Evolutionary conservation across 2,329 filamentous ascomycete genomes (phyloP).

Genomic region (Diaporthe sp.): DNA sequence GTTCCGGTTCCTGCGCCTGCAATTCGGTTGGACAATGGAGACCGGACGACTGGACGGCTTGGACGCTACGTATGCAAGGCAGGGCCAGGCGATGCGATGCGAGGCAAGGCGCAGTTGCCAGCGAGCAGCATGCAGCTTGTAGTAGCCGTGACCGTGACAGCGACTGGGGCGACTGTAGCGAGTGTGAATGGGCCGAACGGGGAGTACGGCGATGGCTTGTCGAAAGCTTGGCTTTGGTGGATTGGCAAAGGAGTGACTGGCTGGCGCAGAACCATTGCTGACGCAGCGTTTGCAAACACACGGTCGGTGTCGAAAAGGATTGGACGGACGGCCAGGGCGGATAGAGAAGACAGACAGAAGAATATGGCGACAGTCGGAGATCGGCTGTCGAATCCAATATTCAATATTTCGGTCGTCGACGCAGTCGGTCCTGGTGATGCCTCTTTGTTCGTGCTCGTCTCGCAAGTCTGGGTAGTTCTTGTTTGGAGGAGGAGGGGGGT

Average conservation of each 20-base stretch:
- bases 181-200: constrained; percentile 2
- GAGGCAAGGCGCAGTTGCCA: constrained; percentile 30
- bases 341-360: not conserved
- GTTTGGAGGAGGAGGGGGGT: constrained; percentile 19
- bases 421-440: constrained; percentile 5
- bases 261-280: constrained; percentile 40
- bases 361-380: constrained; percentile 2
- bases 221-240: constrained; percentile 37
- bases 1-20: constrained; percentile 16
- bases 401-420: constrained; percentile 21
- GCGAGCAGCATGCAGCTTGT: constrained; percentile 30
- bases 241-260: constrained; percentile 37
- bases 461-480: constrained; percentile 30
- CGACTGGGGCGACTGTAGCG: constrained; percentile 21
- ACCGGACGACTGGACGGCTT: not conserved
- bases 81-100: constrained; percentile 27
- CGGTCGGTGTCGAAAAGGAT: constrained; percentile 25
- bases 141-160: not conserved
- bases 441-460: constrained; percentile 24
- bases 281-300: constrained; percentile 31
- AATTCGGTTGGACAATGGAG: constrained; percentile 31
- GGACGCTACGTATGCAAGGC: constrained; percentile 33
- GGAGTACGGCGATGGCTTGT: constrained; percentile 22
- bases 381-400: constrained; percentile 20
- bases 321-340: constrained; percentile 26